Evolutionary conservation across 805 yeast genomes (phyloP), one percentile per base, ranked within the genome.

Genomic region (Diddensiella transvaalensis): DNA sequence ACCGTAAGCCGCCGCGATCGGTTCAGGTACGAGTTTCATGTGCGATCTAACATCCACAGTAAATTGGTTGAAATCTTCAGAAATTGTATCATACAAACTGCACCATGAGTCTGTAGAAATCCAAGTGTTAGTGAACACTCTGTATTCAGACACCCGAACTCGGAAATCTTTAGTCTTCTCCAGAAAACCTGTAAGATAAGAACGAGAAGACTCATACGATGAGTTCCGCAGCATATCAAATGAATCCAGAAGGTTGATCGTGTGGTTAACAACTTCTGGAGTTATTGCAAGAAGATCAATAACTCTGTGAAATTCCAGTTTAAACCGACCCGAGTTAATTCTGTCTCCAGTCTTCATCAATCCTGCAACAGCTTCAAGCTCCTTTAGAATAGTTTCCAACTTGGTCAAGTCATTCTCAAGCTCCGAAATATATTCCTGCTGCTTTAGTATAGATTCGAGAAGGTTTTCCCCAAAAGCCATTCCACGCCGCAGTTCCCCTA

Each of bases 401-500:
- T 15, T 13, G 19, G 5, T n/a, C 13, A n/a, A 22, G 4, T 11
- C 15, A n/a, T 13, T 11, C 4, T 5, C 17, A 11, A 21, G 18
- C 11, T 11, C 23, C 4, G 13, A 15, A 18, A 44, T 13, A 8
- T n/a, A 4, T 6, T 17, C 18, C 35, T 70, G 45, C 29, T 60
- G 51, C 4, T 42, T 65, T 15, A 85, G 69, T 52, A 89, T 64
- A 1, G 78, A 69, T 49, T 75, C 77, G 2, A 89, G 63, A 43
- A 87, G 62, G 62, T 87, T 83, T 59, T 91, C 97, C 2, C 80
- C 70, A 5, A 82, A 80, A 5, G 89, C 88, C 58, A 88, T 70
- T 33, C 89, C 95, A 55, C 82, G 83, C 52, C 80, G 85, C 24
- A 86, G 76, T 61, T 85, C 95, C 1, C 77, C 70, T 11, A 75